Conservation (phyloP, 176 grass and related monocot genomes). For the Carex parvula region DNA sequence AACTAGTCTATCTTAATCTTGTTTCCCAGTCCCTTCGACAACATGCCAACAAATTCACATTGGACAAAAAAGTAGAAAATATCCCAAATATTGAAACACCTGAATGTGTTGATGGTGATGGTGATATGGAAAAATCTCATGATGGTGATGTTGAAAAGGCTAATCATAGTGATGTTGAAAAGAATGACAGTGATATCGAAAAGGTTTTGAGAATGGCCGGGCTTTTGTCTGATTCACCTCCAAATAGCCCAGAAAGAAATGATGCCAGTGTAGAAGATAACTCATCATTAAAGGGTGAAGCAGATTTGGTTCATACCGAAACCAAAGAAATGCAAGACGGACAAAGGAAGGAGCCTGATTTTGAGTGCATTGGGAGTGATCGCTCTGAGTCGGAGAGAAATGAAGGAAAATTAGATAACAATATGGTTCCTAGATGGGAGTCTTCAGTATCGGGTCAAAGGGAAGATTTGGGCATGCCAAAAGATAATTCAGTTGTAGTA, state of each 20-base stretch:
- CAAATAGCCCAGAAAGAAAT: constrained; percentile 57
- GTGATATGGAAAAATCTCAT: constrained; percentile 22
- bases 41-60: constrained; percentile 31
- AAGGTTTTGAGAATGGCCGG: constrained; percentile 68
- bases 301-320: background rate
- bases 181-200: constrained; percentile 43
- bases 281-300: background rate
- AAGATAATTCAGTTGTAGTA: constrained; percentile 26
- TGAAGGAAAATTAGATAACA: constrained; percentile 26
- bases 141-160: constrained; percentile 6
- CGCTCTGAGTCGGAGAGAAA: background rate
- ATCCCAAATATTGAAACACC: constrained; percentile 20
- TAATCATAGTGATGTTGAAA: constrained; percentile 21
- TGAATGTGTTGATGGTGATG: constrained; percentile 31
- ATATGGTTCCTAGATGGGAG: background rate
- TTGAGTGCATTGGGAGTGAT: background rate
- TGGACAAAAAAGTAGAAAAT: background rate
- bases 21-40: constrained; percentile 66
- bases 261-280: constrained; percentile 33
- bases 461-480: constrained; percentile 22
- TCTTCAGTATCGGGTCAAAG: background rate
- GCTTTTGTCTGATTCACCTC: constrained; percentile 80
- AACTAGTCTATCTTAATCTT: constrained; percentile 86
- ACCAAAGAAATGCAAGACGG: background rate
- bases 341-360: constrained; percentile 17